Evolutionary conservation across 164 flowering plant genomes (phyloP), one percentile per base, ranked within the genome.

Genomic region (Warburgia ugandensis): DNA sequence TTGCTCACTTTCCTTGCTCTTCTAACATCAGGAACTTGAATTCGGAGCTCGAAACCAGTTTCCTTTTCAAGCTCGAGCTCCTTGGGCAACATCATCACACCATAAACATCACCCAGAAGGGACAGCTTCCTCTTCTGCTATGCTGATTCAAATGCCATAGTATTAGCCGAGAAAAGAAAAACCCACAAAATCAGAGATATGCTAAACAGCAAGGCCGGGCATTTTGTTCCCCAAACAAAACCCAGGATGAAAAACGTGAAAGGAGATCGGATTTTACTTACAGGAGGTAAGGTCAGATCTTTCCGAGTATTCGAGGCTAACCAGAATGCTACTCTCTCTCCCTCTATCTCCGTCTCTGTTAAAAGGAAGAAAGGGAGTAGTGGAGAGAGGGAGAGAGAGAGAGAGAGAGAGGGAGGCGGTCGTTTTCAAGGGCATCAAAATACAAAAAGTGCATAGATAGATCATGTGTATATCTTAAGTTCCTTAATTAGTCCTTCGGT

Each of bases 21-120:
- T 7, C 69, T 51, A 28, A 73, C 41, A 46, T 82, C 75, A 3
- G 84, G 86, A 44, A 72, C 28, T 48, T 76, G 85, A 47, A 77
- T 56, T 6, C 64, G 61, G 31, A 82, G 72, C 59, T 76, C 66
- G 30, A 60, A 45, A 48, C 64, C 30, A 13, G 59, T 35, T 13
- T 55, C 74, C 59, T 73, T 72, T 0, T 69, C 62, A 17, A 70
- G 45, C 48, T 67, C 72, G 4, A 64, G 22, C 60, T 61, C 73
- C 51, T 77, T 77, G 26, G 86, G 66, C 40, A 74, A 56, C 67
- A 68, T 55, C 67, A 69, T 38, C 20, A 55, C 67, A 14, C 74
- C 73, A 56, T 62, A 76, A 3, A 70, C 77, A 62, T 75, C 86
- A 0, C 68, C 84, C 52, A 73, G 57, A 14, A 66, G 59, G 27